Percentiles rank a stretch among this genome's conserved stretches.
Conservation (phyloP, 176 grass and related monocot genomes). For the Cenchrus fungigraminus region DNA sequence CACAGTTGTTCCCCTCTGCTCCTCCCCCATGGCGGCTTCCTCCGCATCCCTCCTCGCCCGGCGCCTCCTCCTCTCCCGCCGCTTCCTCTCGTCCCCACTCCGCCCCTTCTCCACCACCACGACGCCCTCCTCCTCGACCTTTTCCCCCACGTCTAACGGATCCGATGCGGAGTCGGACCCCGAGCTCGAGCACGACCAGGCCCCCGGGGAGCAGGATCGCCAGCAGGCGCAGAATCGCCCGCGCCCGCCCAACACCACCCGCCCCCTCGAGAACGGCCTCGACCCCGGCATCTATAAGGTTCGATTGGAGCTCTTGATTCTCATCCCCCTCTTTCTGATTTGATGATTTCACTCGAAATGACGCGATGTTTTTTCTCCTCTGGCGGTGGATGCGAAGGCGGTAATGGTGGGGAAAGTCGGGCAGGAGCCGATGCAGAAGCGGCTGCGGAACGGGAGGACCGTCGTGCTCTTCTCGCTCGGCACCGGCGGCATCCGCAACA, state of each 20-base stretch:
- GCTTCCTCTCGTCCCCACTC: conserved; percentile 24
- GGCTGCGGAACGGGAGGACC: conserved; percentile 56
- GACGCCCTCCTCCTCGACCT: conserved; percentile 21
- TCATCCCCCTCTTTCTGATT: not conserved
- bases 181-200: conserved; percentile 18
- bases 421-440: conserved; percentile 72
- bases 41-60: conserved; percentile 50
- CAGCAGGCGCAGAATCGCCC: conserved; percentile 14
- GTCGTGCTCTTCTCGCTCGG: conserved; percentile 83
- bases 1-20: not conserved
- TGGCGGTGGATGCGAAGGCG: conserved; percentile 53
- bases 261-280: conserved; percentile 81
- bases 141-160: not conserved
- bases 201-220: conserved; percentile 15
- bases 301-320: conserved; percentile 8
- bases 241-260: conserved; percentile 45
- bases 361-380: not conserved
- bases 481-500: conserved; percentile 95
- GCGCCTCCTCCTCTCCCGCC: conserved; percentile 43
- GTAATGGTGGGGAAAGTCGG: conserved; percentile 89
- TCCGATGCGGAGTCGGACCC: conserved; percentile 36
- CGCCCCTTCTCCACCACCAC: conserved; percentile 41
- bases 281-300: conserved; percentile 88
- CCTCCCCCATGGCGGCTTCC: conserved; percentile 46
- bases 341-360: conserved; percentile 6